These are phyloP conservation scores for Solanum bukasovii DNA, from an alignment of 257 asterid genomes.

Conservation along the genomic window DNA sequence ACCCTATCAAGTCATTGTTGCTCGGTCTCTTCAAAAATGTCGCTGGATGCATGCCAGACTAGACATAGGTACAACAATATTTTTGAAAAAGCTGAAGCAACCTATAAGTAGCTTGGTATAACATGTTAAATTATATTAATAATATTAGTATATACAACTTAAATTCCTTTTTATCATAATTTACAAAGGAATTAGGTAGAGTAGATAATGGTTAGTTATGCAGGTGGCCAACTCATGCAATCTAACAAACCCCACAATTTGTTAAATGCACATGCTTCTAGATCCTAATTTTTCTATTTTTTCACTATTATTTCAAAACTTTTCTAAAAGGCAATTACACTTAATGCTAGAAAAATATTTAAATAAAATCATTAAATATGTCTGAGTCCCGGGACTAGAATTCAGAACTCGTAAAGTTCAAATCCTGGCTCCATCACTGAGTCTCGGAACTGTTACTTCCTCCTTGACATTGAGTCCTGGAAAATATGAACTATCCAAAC, in stretches of 20 bases:
- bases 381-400: neutral
- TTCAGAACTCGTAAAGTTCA: neutral
- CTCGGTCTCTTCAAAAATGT: neutral
- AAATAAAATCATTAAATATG: neutral
- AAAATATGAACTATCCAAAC: neutral
- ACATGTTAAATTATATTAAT: neutral
- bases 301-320: neutral
- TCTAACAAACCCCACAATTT: neutral
- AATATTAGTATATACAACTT: neutral
- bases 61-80: neutral
- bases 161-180: neutral
- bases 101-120: neutral
- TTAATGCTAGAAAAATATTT: neutral
- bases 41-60: neutral
- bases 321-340: neutral
- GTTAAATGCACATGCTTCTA: neutral
- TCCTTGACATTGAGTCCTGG: neutral
- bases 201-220: neutral
- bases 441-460: neutral
- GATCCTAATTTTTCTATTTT: neutral
- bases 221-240: neutral
- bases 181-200: neutral
- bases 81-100: neutral
- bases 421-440: neutral
- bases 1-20: neutral